These are phyloP conservation scores for Dothiorella sarmentorum DNA, from an alignment of 2,329 filamentous ascomycete genomes.

Conservation along the genomic window DNA sequence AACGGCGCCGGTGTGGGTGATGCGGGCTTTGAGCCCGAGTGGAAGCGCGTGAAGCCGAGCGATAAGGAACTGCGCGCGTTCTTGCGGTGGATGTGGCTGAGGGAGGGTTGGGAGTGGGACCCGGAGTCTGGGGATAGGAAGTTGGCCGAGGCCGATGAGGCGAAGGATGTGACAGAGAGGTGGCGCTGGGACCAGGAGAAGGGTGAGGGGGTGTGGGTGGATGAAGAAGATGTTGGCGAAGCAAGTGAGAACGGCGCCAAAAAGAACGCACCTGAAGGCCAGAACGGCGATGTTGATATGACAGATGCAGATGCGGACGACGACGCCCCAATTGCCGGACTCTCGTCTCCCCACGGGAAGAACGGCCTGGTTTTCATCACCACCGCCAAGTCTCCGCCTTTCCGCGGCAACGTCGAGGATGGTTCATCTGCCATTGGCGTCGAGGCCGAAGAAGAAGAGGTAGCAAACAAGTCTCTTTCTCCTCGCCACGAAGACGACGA, in stretches of 20 bases:
- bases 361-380: background rate
- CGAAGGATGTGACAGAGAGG: constrained; percentile 2
- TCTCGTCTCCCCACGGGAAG: no score
- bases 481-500: background rate
- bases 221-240: constrained; percentile 25
- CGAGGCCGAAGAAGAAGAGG: background rate
- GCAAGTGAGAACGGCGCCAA: no score
- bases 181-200: constrained; percentile 56
- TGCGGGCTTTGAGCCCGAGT: constrained; percentile 70
- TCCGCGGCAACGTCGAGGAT: background rate
- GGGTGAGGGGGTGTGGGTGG: constrained; percentile 53
- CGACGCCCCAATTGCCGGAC: background rate
- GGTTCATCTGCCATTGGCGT: background rate
- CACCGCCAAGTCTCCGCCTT: background rate
- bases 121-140: constrained; percentile 63
- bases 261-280: background rate
- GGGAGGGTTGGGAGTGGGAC: constrained; percentile 81
- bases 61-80: constrained; percentile 91
- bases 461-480: no score
- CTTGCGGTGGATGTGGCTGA: constrained; percentile 87
- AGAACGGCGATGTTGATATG: constrained; percentile 8
- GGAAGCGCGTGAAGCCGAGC: constrained; percentile 77
- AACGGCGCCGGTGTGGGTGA: constrained; percentile 52
- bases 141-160: constrained; percentile 47
- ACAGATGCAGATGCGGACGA: background rate